phyloP scores from a whole-genome alignment of 2,329 filamentous ascomycete species.

The Neofusicoccum cordaticola region DNA sequence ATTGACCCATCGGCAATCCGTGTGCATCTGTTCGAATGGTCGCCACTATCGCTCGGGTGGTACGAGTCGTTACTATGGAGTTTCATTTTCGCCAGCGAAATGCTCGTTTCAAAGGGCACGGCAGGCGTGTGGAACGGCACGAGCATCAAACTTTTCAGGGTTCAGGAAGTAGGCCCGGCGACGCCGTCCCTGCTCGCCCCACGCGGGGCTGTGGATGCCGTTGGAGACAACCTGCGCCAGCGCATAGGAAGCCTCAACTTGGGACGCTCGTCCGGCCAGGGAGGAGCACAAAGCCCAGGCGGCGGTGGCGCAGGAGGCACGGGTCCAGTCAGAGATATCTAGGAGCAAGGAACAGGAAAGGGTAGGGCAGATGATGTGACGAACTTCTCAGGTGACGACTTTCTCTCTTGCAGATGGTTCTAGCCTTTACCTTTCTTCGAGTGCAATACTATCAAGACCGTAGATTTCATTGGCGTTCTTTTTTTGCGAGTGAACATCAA shows the following conservation, averaged over 20 bases:
- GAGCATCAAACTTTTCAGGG: conserved; percentile 79
- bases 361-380: conserved; percentile 4
- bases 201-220: conserved; percentile 86
- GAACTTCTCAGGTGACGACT: neutral
- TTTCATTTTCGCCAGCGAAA: conserved; percentile 85
- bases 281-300: conserved; percentile 20
- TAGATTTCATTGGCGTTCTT: neutral
- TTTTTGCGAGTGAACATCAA: neutral
- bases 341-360: conserved; percentile 17
- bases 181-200: conserved; percentile 81
- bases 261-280: conserved; percentile 36
- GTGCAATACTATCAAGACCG: neutral
- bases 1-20: conserved; percentile 73
- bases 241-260: conserved; percentile 81
- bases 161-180: conserved; percentile 77
- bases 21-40: conserved; percentile 93
- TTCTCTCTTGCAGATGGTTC: neutral
- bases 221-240: conserved; percentile 84
- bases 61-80: conserved; percentile 94
- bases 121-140: conserved; percentile 95
- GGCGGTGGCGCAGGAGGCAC: conserved; percentile 20
- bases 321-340: conserved; percentile 33
- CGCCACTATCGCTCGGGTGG: conserved; percentile 84
- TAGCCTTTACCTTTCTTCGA: neutral
- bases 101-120: conserved; percentile 80